Evolutionary conservation across 2,329 filamentous ascomycete genomes (phyloP).

Genomic region (Colletotrichum sp.): DNA sequence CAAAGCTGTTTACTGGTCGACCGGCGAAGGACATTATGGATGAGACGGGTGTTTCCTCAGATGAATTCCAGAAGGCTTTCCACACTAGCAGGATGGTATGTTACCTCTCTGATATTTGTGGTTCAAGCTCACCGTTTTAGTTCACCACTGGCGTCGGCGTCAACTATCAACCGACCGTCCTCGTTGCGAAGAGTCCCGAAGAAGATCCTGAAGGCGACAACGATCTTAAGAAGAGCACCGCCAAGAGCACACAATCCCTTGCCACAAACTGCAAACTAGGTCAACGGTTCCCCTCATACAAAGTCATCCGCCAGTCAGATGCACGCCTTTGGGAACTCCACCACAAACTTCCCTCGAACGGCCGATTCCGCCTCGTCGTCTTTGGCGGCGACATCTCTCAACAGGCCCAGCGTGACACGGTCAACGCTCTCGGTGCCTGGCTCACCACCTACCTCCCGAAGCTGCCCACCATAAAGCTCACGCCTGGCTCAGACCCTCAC

Average conservation of each 20-base stretch:
- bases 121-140: background rate
- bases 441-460: conserved; percentile 29
- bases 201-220: conserved; percentile 27
- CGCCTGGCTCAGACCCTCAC: conserved; percentile 9
- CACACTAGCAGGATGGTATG: conserved; percentile 54
- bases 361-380: conserved; percentile 63
- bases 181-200: conserved; percentile 59
- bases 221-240: conserved; percentile 44
- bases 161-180: conserved; percentile 60
- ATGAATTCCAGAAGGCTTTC: conserved; percentile 66
- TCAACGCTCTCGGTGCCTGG: conserved; percentile 51
- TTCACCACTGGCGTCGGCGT: conserved; percentile 41
- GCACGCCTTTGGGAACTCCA: conserved; percentile 65
- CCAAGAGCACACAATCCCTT: conserved; percentile 41
- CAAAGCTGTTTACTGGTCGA: conserved; percentile 58
- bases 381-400: conserved; percentile 65
- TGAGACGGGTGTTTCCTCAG: conserved; percentile 64
- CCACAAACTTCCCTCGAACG: conserved; percentile 59
- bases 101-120: background rate
- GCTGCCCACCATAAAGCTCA: conserved; percentile 8
- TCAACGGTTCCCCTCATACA: conserved; percentile 64
- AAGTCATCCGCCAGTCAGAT: conserved; percentile 63
- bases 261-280: conserved; percentile 53
- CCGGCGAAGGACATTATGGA: conserved; percentile 65
- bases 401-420: conserved; percentile 43